Conservation (phyloP, 192 early-diverging fungal species). For the Podochytrium sp. region DNA sequence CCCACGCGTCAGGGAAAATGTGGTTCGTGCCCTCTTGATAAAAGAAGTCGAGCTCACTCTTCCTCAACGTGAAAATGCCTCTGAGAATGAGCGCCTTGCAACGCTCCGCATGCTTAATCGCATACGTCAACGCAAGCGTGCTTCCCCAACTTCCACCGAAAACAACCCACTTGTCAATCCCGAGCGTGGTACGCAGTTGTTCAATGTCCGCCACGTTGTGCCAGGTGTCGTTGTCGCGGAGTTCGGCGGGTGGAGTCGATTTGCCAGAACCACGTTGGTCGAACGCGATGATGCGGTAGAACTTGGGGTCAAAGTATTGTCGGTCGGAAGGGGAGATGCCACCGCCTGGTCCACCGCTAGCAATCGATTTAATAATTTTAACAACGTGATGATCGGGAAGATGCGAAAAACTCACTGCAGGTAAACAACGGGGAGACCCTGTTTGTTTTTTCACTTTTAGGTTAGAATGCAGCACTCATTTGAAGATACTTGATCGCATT, state of each 20-base stretch:
- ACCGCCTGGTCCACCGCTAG: constrained; percentile 72
- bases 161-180: constrained; percentile 74
- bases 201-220: constrained; percentile 69
- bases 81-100: constrained; percentile 71
- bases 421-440: constrained; percentile 43
- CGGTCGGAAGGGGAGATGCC: constrained; percentile 47
- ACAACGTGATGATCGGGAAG: too few relatives aligned
- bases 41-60: constrained; percentile 65
- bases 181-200: constrained; percentile 50
- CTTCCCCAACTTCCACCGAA: constrained; percentile 78
- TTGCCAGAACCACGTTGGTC: constrained; percentile 72
- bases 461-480: not conserved
- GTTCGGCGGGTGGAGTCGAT: constrained; percentile 64
- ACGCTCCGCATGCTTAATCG: constrained; percentile 58
- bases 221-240: constrained; percentile 74
- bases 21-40: constrained; percentile 71
- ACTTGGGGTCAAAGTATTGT: constrained; percentile 58
- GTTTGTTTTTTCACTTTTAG: not conserved
- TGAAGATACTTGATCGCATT: too few relatives aligned
- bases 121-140: constrained; percentile 62
- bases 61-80: constrained; percentile 61
- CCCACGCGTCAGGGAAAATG: constrained; percentile 69
- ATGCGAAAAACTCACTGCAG: too few relatives aligned
- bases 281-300: constrained; percentile 68
- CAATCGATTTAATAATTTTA: too few relatives aligned